A percentile compares a stretch with the other conserved stretches of the same genome.
Evolutionary conservation across 1,284 basidiomycete genomes (phyloP).

Genomic region (Ceratobasidium sp.): DNA sequence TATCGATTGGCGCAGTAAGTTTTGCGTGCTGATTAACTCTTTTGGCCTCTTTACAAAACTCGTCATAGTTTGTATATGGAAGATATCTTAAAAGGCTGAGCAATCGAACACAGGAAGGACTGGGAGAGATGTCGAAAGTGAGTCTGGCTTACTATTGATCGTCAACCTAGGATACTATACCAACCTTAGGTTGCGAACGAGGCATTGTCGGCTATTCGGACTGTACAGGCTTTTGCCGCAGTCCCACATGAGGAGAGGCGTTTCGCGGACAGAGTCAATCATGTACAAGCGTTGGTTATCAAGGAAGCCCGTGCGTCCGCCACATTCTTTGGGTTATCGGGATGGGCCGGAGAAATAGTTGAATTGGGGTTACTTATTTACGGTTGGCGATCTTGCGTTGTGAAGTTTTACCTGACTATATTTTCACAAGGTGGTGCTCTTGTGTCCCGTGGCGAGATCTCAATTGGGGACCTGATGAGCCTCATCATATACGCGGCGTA

Average conservation of each 20-base stretch:
- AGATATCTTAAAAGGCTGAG: conserved; percentile 93
- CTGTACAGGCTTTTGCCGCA: conserved; percentile 92
- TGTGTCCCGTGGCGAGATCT: conserved; percentile 86
- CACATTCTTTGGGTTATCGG: conserved; percentile 92
- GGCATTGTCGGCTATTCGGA: conserved; percentile 90
- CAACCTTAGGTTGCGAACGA: conserved; percentile 83
- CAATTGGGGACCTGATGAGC: conserved; percentile 90
- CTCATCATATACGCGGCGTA: conserved; percentile 94
- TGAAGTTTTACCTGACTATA: neutral
- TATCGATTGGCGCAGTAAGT: conserved; percentile 92
- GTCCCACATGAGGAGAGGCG: conserved; percentile 75
- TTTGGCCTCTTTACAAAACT: too few species aligned
- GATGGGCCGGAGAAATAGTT: conserved; percentile 95
- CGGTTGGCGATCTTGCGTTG: conserved; percentile 60
- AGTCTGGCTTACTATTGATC: conserved; percentile 6
- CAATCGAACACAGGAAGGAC: conserved; percentile 91
- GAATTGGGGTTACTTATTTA: conserved; percentile 91
- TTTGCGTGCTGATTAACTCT: too few species aligned
- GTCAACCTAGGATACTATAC: conserved; percentile 51
- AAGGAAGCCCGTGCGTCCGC: conserved; percentile 92
- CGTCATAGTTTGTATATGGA: conserved; percentile 93
- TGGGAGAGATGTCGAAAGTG: conserved; percentile 93
- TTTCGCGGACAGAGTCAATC: conserved; percentile 72
- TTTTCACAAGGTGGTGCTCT: conserved; percentile 80
- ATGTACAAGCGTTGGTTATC: conserved; percentile 79